These are phyloP conservation scores for Serpula lacrymans DNA, from an alignment of 768 basidiomycete genomes.

Conservation along the genomic window DNA sequence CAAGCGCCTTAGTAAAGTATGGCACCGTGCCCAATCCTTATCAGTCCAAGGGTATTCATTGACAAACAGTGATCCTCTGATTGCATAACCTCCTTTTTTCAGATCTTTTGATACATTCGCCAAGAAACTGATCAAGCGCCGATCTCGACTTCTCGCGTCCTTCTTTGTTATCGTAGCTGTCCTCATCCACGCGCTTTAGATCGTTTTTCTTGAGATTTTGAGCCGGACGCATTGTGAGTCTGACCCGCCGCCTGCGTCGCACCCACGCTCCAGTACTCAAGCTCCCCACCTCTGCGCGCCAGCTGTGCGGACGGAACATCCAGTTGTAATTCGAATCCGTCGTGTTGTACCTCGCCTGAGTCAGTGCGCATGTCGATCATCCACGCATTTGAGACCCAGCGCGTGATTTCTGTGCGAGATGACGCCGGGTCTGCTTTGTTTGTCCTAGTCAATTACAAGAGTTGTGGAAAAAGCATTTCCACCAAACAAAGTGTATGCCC, in stretches of 20 bases:
- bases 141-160: slow-evolving; percentile 8
- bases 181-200: slow-evolving; percentile 1
- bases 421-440: no score
- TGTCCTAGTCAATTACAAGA: no score
- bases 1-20: slow-evolving; percentile 45
- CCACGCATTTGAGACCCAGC: slow-evolving; percentile 77
- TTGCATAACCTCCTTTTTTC: slow-evolving; percentile 59
- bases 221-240: slow-evolving; percentile 76
- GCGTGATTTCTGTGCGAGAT: no score
- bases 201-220: no score
- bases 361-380: slow-evolving; percentile 88
- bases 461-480: no score
- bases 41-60: no score
- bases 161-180: no score
- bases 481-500: no score
- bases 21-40: slow-evolving; percentile 61
- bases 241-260: slow-evolving; percentile 75
- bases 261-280: slow-evolving; percentile 71
- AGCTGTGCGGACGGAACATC: slow-evolving; percentile 61
- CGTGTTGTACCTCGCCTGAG: slow-evolving; percentile 69
- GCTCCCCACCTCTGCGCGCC: slow-evolving; percentile 60
- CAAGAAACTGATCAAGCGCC: slow-evolving; percentile 11
- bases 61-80: no score
- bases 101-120: slow-evolving; percentile 39
- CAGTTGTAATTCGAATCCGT: slow-evolving; percentile 89